Conservation (phyloP, 2,329 filamentous ascomycete species). For the Pseudogymnoascus pannorum region DNA sequence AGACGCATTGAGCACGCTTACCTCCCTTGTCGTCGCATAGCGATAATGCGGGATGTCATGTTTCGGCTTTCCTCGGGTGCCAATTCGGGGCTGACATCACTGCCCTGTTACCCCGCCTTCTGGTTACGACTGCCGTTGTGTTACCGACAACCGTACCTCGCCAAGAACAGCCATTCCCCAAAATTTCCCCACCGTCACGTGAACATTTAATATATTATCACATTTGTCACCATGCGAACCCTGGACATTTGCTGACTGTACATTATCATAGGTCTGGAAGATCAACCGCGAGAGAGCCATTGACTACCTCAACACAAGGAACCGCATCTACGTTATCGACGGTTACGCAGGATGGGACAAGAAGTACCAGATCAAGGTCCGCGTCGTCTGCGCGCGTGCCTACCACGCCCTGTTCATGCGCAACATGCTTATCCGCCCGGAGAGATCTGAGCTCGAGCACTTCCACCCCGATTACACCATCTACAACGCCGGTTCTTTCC, state of each 20-base stretch:
- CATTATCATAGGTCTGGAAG: conserved; percentile 73
- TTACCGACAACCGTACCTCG: not conserved
- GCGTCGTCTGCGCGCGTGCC: conserved; percentile 95
- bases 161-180: not conserved
- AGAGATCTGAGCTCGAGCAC: conserved; percentile 83
- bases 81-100: not conserved
- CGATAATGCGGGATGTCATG: not conserved
- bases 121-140: not conserved
- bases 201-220: not conserved
- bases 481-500: conserved; percentile 98
- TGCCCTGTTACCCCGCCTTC: not conserved
- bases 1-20: not conserved
- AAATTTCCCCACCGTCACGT: not conserved
- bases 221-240: not conserved
- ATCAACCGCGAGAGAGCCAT: conserved; percentile 99
- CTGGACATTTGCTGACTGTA: not conserved
- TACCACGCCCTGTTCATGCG: conserved; percentile 99
- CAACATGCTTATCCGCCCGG: conserved; percentile 98
- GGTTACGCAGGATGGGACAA: conserved; percentile 98
- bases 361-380: conserved; percentile 95
- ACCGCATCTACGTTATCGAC: conserved; percentile 97
- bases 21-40: not conserved
- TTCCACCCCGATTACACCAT: conserved; percentile 99
- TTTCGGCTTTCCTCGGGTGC: not conserved
- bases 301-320: conserved; percentile 98